phyloP scores from a whole-genome alignment of 2,329 filamentous ascomycete genomes.

The Neofusicoccum sp. region DNA sequence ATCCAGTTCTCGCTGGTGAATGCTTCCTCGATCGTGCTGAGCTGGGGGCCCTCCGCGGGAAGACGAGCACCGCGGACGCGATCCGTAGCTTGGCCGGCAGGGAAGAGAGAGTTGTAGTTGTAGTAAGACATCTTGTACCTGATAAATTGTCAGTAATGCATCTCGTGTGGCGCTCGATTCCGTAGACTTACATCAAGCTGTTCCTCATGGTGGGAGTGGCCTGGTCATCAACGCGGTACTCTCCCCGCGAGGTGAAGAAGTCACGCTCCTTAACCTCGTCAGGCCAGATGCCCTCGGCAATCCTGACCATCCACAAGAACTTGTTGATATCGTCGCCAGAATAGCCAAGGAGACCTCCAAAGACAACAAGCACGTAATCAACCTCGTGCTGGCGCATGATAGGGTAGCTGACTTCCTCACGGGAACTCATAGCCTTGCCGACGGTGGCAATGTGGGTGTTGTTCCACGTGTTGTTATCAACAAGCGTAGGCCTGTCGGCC shows the following conservation, averaged over 20 bases:
- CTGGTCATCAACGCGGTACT: constrained; percentile 91
- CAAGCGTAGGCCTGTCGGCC: constrained; percentile 93
- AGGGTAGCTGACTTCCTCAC: constrained; percentile 96
- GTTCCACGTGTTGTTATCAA: constrained; percentile 99
- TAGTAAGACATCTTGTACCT: constrained; percentile 99
- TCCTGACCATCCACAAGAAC: constrained; percentile 99
- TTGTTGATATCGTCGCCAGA: constrained; percentile 99
- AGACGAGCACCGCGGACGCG: constrained; percentile 79
- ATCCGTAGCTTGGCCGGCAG: constrained; percentile 83
- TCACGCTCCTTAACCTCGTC: constrained; percentile 96
- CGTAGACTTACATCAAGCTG: constrained; percentile 82
- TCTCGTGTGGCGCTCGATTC: not conserved
- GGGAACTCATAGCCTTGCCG: constrained; percentile 96
- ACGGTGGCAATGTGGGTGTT: constrained; percentile 99
- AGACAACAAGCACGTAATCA: constrained; percentile 97
- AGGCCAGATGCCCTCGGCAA: constrained; percentile 99
- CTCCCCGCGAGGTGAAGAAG: constrained; percentile 90
- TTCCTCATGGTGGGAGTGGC: constrained; percentile 98
- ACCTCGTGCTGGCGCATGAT: constrained; percentile 99
- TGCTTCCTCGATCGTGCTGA: constrained; percentile 90
- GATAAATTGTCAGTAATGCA: constrained; percentile 28
- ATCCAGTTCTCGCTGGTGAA: constrained; percentile 99
- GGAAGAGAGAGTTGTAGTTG: constrained; percentile 92
- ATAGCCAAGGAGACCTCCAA: constrained; percentile 92
- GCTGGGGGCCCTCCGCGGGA: constrained; percentile 78